phyloP scores from a whole-genome alignment of 2,329 filamentous ascomycete species.

The Neospermospora avenae region DNA sequence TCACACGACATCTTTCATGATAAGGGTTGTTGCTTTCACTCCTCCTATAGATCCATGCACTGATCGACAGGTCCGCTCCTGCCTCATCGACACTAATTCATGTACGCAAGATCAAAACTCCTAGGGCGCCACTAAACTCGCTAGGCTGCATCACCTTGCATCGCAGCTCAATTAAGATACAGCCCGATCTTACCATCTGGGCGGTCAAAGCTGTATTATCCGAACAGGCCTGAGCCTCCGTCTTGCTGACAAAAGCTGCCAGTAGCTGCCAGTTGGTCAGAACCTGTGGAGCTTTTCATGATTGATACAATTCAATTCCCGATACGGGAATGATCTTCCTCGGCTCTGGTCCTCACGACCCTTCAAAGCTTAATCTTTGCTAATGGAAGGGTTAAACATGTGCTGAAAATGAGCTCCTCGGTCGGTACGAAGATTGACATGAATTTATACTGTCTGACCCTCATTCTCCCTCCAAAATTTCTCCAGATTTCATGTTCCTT shows the following conservation, averaged over 20 bases:
- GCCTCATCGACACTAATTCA: not conserved
- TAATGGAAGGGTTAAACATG: not conserved
- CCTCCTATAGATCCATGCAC: not conserved
- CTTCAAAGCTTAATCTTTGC: not conserved
- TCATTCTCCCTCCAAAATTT: not conserved
- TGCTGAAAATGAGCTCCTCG: not conserved
- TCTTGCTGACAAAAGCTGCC: not conserved
- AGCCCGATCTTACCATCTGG: not conserved
- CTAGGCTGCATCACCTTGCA: not conserved
- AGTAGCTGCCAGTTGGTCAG: not conserved
- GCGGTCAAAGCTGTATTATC: not conserved
- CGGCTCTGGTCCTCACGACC: not conserved
- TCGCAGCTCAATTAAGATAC: not conserved
- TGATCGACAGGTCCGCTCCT: not conserved
- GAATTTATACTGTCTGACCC: not conserved
- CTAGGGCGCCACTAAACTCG: not conserved
- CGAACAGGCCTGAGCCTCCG: not conserved
- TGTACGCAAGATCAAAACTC: not conserved
- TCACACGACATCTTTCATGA: not conserved
- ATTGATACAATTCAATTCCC: not conserved
- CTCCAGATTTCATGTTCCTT: not conserved
- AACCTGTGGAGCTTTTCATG: not conserved
- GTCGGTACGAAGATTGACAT: not conserved
- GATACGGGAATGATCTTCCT: not conserved
- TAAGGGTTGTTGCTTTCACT: not conserved